Conservation (phyloP, 2,329 filamentous ascomycete genomes). For the Microdochium bolleyi region DNA sequence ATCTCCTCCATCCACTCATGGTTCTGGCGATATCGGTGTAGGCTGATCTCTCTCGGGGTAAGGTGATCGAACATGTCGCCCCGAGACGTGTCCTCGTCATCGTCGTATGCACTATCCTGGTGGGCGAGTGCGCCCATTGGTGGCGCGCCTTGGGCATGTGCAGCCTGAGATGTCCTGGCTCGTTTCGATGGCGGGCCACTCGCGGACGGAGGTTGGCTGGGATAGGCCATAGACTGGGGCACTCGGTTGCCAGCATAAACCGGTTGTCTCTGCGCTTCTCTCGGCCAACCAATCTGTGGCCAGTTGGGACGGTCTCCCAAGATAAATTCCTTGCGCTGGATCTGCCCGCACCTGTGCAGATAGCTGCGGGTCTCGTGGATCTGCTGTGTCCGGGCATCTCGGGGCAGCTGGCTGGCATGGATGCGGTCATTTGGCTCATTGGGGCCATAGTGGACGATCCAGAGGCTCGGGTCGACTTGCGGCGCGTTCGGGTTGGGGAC, state of each 20-base stretch:
- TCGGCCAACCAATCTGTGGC: conserved; percentile 72
- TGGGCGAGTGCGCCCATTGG: conserved; percentile 28
- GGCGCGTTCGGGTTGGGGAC: conserved; percentile 61
- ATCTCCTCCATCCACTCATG: conserved; percentile 99
- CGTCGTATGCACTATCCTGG: conserved; percentile 53
- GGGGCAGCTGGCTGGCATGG: conserved; percentile 58
- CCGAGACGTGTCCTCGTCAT: conserved; percentile 81
- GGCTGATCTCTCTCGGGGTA: conserved; percentile 81
- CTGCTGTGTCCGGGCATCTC: conserved; percentile 51
- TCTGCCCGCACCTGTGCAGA: conserved; percentile 68
- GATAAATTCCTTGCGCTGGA: conserved; percentile 91
- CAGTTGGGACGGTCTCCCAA: conserved; percentile 82
- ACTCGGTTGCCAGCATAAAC: conserved; percentile 42
- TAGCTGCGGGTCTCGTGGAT: conserved; percentile 54
- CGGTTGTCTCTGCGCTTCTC: conserved; percentile 40
- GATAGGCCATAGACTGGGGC: conserved; percentile 56
- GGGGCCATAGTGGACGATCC: conserved; percentile 84
- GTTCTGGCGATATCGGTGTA: conserved; percentile 83
- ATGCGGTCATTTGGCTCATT: conserved; percentile 68
- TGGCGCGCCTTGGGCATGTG: conserved; percentile 26
- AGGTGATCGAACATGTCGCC: conserved; percentile 87
- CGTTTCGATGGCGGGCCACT: conserved; percentile 49
- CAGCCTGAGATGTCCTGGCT: conserved; percentile 34
- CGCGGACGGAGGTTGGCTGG: conserved; percentile 34
- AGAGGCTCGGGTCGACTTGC: conserved; percentile 72